Evolutionary conservation across 176 grass and related monocot genomes (phyloP).

Genomic region (Aegilops sharonensis): DNA sequence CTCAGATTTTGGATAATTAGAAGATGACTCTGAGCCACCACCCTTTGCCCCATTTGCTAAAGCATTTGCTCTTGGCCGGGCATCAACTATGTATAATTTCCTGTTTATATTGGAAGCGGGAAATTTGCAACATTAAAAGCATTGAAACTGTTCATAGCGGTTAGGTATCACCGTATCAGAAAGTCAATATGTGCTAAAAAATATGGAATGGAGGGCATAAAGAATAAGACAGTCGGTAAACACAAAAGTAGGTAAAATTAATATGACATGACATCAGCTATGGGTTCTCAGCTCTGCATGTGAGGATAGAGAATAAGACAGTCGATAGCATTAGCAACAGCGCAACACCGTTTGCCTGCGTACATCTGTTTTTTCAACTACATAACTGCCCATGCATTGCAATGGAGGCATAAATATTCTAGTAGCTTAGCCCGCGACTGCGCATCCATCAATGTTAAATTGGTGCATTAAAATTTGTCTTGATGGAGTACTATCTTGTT

Average conservation of each 20-base stretch:
- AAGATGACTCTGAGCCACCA: constrained; percentile 94
- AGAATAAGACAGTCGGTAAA: not conserved
- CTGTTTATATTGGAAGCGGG: constrained; percentile 43
- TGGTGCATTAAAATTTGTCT: no score
- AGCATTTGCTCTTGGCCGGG: constrained; percentile 95
- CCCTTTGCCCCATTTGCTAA: constrained; percentile 96
- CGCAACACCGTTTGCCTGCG: not conserved
- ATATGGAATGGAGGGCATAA: not conserved
- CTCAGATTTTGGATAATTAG: constrained; percentile 93
- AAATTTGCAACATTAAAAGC: constrained; percentile 29
- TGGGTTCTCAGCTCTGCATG: not conserved
- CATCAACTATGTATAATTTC: constrained; percentile 98
- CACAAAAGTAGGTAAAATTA: constrained; percentile 6
- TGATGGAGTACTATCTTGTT: no score
- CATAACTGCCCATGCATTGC: no score
- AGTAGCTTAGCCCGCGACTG: no score
- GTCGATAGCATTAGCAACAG: not conserved
- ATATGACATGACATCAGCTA: not conserved
- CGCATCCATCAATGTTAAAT: no score
- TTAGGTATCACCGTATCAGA: not conserved
- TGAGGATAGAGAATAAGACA: not conserved
- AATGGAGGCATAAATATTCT: no score
- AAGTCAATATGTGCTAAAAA: not conserved
- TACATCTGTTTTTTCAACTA: not conserved
- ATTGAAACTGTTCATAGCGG: not conserved